A percentile compares a stretch with the other conserved stretches of the same genome.
phyloP scores from a whole-genome alignment of 1,139 yeast species.

The Scheffersomyces illinoinensis region DNA sequence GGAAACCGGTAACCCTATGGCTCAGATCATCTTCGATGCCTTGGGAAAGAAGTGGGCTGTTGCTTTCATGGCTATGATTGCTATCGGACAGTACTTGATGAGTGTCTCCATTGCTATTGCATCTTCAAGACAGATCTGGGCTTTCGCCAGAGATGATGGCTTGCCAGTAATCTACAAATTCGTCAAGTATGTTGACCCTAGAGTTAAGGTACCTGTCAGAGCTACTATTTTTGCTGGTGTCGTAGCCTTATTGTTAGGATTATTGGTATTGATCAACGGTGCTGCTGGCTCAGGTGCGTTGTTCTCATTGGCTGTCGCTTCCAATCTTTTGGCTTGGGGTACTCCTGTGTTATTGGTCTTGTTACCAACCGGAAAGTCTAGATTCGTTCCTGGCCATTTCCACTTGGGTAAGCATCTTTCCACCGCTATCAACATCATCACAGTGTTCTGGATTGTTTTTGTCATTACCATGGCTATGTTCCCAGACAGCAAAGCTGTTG shows the following conservation, averaged over 20 bases:
- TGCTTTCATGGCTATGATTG: conserved; percentile 22
- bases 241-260: conserved; percentile 27
- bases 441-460: conserved; percentile 28
- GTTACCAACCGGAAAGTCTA: conserved; percentile 40
- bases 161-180: conserved; percentile 43
- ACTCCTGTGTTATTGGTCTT: conserved; percentile 42
- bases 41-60: conserved; percentile 26
- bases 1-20: conserved; percentile 24
- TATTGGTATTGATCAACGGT: conserved; percentile 35
- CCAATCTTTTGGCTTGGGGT: conserved; percentile 45
- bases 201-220: conserved; percentile 29
- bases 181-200: conserved; percentile 26
- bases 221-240: conserved; percentile 32
- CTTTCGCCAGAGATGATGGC: conserved; percentile 43
- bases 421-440: conserved; percentile 21
- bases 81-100: conserved; percentile 26
- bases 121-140: conserved; percentile 33
- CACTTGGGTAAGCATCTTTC: conserved; percentile 27
- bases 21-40: conserved; percentile 24
- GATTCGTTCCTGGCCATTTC: conserved; percentile 33
- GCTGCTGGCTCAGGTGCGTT: conserved; percentile 43
- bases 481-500: conserved; percentile 31
- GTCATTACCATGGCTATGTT: conserved; percentile 42
- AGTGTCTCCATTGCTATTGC: conserved; percentile 26
- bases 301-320: conserved; percentile 50